Percentiles rank a stretch among this genome's conserved stretches.
Evolutionary conservation across 1,284 basidiomycete species (phyloP).

Genomic region (Pascua sp.): DNA sequence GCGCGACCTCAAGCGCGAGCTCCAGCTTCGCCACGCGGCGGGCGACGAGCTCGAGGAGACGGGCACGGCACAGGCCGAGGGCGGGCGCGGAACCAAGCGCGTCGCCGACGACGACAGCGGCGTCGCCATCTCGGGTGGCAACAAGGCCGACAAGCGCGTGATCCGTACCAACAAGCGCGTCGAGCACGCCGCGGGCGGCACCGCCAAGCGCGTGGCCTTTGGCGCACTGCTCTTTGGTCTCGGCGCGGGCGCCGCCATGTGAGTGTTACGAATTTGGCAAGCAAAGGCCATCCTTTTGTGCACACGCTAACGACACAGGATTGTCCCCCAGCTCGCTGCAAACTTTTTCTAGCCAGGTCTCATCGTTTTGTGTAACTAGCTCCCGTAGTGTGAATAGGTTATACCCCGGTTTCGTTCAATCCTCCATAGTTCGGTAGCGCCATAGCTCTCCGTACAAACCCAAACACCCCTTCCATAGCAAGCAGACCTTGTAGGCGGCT

Average conservation of each 20-base stretch:
- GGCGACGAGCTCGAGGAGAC: constrained; percentile 44
- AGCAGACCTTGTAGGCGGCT: background rate
- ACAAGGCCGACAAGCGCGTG: constrained; percentile 27
- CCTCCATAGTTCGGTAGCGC: background rate
- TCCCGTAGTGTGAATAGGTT: no score
- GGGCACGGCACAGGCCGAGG: constrained; percentile 26
- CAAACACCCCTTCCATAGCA: background rate
- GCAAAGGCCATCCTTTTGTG: background rate
- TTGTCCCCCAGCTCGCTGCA: constrained; percentile 1
- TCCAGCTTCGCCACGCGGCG: constrained; percentile 35
- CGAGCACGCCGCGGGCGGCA: constrained; percentile 21
- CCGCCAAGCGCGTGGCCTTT: constrained; percentile 40
- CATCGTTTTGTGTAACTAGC: constrained; percentile 1
- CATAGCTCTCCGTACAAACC: background rate
- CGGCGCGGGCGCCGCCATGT: constrained; percentile 44
- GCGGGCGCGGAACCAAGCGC: constrained; percentile 39
- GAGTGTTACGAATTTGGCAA: constrained; percentile 6
- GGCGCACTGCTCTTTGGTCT: constrained; percentile 46
- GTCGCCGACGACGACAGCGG: constrained; percentile 34
- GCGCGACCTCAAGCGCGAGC: constrained; percentile 41
- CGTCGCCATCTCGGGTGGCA: constrained; percentile 30
- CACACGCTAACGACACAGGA: constrained; percentile 1
- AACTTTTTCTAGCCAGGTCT: constrained; percentile 4
- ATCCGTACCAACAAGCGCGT: constrained; percentile 42
- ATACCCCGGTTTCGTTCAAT: constrained; percentile 2